Percentiles rank a stretch among this genome's conserved stretches.
These are phyloP conservation scores for Leishmania braziliensis DNA, from an alignment of 208 protist species.

Conservation along the genomic window DNA sequence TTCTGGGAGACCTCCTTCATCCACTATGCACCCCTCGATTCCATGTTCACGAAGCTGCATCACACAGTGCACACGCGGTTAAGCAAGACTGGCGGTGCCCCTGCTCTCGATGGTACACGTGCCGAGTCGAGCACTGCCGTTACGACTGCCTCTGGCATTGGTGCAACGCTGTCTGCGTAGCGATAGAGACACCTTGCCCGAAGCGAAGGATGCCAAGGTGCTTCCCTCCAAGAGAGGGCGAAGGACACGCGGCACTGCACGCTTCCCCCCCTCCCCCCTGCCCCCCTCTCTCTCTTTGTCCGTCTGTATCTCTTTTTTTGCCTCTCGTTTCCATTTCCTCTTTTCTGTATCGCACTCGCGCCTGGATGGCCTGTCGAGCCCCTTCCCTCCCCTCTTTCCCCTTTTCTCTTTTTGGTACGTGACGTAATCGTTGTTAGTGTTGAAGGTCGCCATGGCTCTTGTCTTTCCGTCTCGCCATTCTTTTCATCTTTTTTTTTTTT, in stretches of 20 bases:
- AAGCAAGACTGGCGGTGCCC: conserved; percentile 34
- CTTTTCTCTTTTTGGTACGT: conserved; percentile 6
- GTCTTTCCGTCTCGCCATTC: conserved; percentile 6
- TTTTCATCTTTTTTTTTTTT: background rate
- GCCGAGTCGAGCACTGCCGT: conserved; percentile 18
- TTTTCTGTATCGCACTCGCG: background rate
- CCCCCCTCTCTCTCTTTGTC: background rate
- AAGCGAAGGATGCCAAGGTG: background rate
- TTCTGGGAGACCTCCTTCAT: conserved; percentile 97
- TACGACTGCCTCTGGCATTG: background rate
- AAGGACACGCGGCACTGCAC: no score
- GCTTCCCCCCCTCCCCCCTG: background rate
- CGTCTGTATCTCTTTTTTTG: background rate
- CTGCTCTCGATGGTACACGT: conserved; percentile 17
- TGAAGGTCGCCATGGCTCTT: conserved; percentile 4
- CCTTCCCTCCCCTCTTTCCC: background rate
- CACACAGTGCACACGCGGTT: conserved; percentile 58
- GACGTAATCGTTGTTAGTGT: background rate
- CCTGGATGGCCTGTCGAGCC: background rate
- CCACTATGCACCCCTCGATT: conserved; percentile 68
- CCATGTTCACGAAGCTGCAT: conserved; percentile 95
- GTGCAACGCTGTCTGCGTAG: conserved; percentile 3
- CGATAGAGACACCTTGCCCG: background rate
- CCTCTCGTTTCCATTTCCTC: background rate
- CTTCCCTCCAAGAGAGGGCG: no score